Evolutionary conservation across 2,329 filamentous ascomycete genomes (phyloP).

Genomic region (Trichophyton verrucosum): DNA sequence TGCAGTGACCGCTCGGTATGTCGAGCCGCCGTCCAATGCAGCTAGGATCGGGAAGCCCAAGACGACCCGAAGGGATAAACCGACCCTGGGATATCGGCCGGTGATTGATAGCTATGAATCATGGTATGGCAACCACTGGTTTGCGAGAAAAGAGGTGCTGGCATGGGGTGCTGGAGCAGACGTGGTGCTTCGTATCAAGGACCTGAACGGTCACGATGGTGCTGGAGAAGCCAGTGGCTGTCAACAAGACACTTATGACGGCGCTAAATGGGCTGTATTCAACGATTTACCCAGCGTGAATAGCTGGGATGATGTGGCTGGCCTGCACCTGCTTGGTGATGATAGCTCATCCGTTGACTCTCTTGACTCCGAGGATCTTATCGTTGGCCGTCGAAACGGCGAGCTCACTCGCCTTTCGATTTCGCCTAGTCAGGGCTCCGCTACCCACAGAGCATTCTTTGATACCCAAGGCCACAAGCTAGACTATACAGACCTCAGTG

Average conservation of each 20-base stretch:
- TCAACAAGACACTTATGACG: conserved; percentile 14
- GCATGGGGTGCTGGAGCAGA: conserved; percentile 50
- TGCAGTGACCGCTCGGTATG: conserved; percentile 43
- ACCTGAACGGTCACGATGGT: conserved; percentile 25
- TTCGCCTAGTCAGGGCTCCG: conserved; percentile 20
- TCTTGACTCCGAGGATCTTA: conserved; percentile 33
- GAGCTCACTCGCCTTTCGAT: conserved; percentile 34
- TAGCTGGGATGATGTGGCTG: conserved; percentile 48
- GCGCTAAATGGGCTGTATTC: conserved; percentile 41
- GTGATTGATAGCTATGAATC: conserved; percentile 46
- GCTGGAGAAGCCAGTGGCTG: conserved; percentile 8
- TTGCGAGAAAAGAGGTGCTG: conserved; percentile 43
- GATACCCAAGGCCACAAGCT: conserved; percentile 35
- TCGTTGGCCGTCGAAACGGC: conserved; percentile 46
- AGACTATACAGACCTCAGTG: conserved; percentile 37
- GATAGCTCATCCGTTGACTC: conserved; percentile 25
- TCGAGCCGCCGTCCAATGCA: conserved; percentile 36
- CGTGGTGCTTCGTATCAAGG: conserved; percentile 39
- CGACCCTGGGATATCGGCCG: conserved; percentile 46
- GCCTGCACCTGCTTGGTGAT: conserved; percentile 41
- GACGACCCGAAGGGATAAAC: conserved; percentile 36
- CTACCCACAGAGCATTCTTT: conserved; percentile 29
- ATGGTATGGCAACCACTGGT: conserved; percentile 35
- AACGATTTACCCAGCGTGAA: conserved; percentile 39
- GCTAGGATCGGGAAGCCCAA: conserved; percentile 24